These are phyloP conservation scores for Calonectria honghensis DNA, from an alignment of 2,329 filamentous ascomycete genomes.

Conservation along the genomic window DNA sequence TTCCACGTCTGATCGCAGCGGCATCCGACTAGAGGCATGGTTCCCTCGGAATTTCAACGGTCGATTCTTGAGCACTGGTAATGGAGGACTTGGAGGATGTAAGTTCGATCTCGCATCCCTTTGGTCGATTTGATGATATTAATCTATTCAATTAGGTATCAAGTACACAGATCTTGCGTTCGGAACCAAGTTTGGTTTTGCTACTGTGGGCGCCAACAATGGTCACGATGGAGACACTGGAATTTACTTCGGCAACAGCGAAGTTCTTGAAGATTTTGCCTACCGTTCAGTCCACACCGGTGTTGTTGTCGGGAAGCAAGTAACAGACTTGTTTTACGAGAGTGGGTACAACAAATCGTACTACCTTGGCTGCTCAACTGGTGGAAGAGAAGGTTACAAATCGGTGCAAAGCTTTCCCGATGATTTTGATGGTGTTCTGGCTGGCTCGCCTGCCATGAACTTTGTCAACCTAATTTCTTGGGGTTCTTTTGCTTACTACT, in stretches of 20 bases:
- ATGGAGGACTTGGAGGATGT: conserved; percentile 15
- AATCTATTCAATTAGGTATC: neutral
- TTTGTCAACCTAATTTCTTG: conserved; percentile 61
- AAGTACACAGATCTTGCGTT: conserved; percentile 12
- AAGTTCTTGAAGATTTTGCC: conserved; percentile 57
- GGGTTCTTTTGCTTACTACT: conserved; percentile 8
- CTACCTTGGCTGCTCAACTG: conserved; percentile 75
- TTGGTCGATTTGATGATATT: neutral
- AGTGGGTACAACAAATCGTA: conserved; percentile 65
- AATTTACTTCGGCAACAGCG: conserved; percentile 41
- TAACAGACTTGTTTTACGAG: conserved; percentile 62
- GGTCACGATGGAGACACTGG: conserved; percentile 16
- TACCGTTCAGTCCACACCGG: conserved; percentile 52
- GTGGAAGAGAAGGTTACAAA: conserved; percentile 75
- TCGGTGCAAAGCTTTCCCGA: conserved; percentile 71
- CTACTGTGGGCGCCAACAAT: conserved; percentile 16
- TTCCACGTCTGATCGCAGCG: conserved; percentile 9
- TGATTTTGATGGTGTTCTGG: conserved; percentile 72
- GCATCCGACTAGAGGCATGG: conserved; percentile 9
- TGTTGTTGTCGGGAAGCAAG: conserved; percentile 19
- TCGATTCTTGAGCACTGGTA: conserved; percentile 12
- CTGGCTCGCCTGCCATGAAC: conserved; percentile 68
- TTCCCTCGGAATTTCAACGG: conserved; percentile 15
- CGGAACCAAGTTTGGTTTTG: conserved; percentile 12
- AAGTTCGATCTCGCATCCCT: neutral